Conservation (phyloP, 805 yeast genomes). For the Novakomyces olei region DNA sequence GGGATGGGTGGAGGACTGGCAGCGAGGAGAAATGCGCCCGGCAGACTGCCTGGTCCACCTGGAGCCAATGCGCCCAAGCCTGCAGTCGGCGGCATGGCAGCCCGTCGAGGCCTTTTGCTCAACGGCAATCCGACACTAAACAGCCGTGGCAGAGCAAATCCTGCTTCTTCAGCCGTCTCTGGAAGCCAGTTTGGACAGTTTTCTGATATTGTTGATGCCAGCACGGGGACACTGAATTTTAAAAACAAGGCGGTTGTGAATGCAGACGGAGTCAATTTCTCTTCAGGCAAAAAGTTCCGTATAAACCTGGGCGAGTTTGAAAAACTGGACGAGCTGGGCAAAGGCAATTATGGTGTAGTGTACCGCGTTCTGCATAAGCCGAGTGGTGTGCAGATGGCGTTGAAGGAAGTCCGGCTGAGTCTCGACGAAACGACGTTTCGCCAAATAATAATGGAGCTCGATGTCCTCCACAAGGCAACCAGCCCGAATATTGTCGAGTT, state of each 20-base stretch:
- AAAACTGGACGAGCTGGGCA: conserved; percentile 54
- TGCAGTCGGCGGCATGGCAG: conserved; percentile 3
- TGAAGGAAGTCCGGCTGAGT: conserved; percentile 88
- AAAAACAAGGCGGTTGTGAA: conserved; percentile 84
- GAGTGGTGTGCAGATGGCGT: conserved; percentile 80
- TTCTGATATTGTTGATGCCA: conserved; percentile 72
- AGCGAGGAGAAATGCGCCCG: too few relatives aligned
- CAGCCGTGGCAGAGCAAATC: too few relatives aligned
- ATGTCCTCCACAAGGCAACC: conserved; percentile 73
- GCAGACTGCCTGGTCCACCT: too few relatives aligned
- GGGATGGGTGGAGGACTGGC: too few relatives aligned
- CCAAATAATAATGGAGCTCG: conserved; percentile 90
- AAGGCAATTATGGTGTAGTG: conserved; percentile 93
- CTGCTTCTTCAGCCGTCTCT: too few relatives aligned
- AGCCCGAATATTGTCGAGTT: conserved; percentile 86
- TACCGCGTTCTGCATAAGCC: conserved; percentile 84
- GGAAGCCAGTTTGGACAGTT: conserved; percentile 45
- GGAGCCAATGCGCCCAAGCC: background rate
- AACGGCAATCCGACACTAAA: background rate
- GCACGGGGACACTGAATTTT: conserved; percentile 77
- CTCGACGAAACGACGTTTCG: conserved; percentile 83
- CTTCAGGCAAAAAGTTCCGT: conserved; percentile 67
- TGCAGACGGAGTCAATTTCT: conserved; percentile 77
- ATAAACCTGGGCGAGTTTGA: conserved; percentile 70
- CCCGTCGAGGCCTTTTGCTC: conserved; percentile 1